Base-by-base conservation (phyloP, 2,329 filamentous ascomycete species). In the Colletotrichum sp. region DNA sequence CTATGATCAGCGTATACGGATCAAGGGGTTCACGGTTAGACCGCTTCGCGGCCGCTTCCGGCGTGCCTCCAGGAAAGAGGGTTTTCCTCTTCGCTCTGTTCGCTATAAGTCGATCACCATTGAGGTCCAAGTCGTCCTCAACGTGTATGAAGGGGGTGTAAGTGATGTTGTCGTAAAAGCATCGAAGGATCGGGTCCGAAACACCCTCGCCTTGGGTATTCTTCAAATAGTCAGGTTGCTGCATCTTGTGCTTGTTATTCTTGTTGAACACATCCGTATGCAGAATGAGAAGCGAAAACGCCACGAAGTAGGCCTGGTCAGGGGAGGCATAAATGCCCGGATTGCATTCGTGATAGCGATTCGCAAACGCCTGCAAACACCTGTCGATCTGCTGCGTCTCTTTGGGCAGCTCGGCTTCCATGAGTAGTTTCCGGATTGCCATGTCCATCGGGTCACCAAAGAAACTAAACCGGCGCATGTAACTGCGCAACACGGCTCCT, bases 261-360 rank as follows among this genome's bases (percentile, higher is more conserved):
- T 98, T 98, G 88, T 99, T 99, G 91, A 98, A 98, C n/a, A 98
- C 95, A 82, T 99, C 97, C 0, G 97, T 98, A 81, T 99, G 97
- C 39, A 99, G 88, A 79, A 99, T 98, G 75, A 99, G 91, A 72
- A 99, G 92, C 3, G 96, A 98, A 82, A 99, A 99, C 19, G 96
- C 96, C 78, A 98, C 96, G 81, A 98, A 98, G 83, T 98, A 98
- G n/a, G 97, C 96, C 85, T 98, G 95, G 81, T 98, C 97, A 80
- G 96, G 92, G 39, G 93, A 93, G 28, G 94, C 91, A 85, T 98
- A 99, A 76, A 99, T 98, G 52, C 97, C 96, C 4, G 97, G 97
- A 80, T 99, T 99, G 86, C 97, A 99, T 84, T 99, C 97, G 82
- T 98, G 95, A 83, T 99, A 99, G 74, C 97, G 92, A 82, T 99